A percentile compares a stretch with the other conserved stretches of the same genome.
Conservation (phyloP, 2,329 filamentous ascomycete genomes). For the Fusarium setosum region DNA sequence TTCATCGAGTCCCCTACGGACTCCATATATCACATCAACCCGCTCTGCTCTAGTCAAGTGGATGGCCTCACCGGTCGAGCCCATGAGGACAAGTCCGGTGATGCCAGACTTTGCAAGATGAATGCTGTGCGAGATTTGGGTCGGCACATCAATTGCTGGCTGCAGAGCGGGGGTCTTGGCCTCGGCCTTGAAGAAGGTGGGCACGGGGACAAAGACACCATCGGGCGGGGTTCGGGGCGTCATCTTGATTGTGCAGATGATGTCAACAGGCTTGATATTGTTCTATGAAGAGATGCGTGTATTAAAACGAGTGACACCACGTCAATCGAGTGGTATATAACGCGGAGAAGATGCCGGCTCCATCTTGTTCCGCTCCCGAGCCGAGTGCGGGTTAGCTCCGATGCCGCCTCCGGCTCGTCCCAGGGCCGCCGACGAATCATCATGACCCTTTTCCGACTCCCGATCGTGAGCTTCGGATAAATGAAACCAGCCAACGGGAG, state of each 20-base stretch:
- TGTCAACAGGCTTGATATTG: too few species aligned
- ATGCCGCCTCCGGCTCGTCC: not conserved
- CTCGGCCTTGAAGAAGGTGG: conserved; percentile 68
- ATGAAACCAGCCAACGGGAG: not conserved
- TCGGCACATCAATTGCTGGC: conserved; percentile 62
- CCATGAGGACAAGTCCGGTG: conserved; percentile 69
- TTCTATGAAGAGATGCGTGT: not conserved
- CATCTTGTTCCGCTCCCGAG: not conserved
- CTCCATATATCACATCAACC: conserved; percentile 60
- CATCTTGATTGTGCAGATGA: conserved; percentile 16
- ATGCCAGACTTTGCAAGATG: conserved; percentile 70
- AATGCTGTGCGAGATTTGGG: conserved; percentile 68
- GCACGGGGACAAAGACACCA: conserved; percentile 68
- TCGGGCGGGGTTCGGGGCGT: conserved; percentile 53
- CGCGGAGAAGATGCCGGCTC: not conserved
- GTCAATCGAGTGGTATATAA: not conserved
- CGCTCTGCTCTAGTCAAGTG: conserved; percentile 68
- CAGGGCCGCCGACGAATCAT: not conserved
- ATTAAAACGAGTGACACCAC: not conserved
- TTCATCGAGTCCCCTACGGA: conserved; percentile 63
- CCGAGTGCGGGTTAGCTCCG: not conserved
- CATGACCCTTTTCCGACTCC: not conserved
- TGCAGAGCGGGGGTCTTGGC: conserved; percentile 33
- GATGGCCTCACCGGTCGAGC: conserved; percentile 72
- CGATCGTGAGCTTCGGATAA: not conserved